A percentile compares a stretch with the other conserved stretches of the same genome.
Conservation (phyloP, 257 asterid genomes). For the Henckelia pumila region DNA sequence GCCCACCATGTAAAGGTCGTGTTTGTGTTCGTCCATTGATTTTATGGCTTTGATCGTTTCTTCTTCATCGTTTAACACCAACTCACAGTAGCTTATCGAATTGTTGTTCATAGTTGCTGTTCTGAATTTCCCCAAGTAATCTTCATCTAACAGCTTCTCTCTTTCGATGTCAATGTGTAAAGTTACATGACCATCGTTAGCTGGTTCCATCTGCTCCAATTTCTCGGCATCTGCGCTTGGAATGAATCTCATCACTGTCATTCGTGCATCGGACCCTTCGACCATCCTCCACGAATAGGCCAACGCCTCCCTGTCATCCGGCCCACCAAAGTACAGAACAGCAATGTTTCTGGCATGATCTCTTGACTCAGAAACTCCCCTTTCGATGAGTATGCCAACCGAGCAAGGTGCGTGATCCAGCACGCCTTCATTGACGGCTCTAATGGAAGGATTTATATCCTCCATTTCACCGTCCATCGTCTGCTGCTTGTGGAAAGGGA, state of each 20-base stretch:
- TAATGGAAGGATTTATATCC: conserved; percentile 58
- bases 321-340: conserved; percentile 70
- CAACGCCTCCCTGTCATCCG: conserved; percentile 86
- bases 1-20: conserved; percentile 81
- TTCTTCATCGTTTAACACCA: conserved; percentile 68
- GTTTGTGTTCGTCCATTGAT: conserved; percentile 54
- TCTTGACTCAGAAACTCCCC: conserved; percentile 42
- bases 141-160: conserved; percentile 60
- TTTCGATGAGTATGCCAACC: conserved; percentile 68
- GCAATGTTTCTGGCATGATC: conserved; percentile 47
- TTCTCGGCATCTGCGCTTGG: conserved; percentile 40
- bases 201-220: conserved; percentile 19
- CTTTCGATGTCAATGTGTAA: conserved; percentile 45
- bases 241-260: conserved; percentile 62
- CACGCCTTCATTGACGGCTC: conserved; percentile 66
- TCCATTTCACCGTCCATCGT: conserved; percentile 57
- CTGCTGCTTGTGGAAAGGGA: conserved; percentile 77
- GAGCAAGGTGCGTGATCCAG: conserved; percentile 79
- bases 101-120: conserved; percentile 36
- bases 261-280: conserved; percentile 36
- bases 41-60: conserved; percentile 71
- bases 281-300: conserved; percentile 79
- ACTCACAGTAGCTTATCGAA: conserved; percentile 42
- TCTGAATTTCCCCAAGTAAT: conserved; percentile 53
- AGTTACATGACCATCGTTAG: conserved; percentile 35